Evolutionary conservation across 805 yeast species (phyloP).

Genomic region (Metschnikowia shivogae): DNA sequence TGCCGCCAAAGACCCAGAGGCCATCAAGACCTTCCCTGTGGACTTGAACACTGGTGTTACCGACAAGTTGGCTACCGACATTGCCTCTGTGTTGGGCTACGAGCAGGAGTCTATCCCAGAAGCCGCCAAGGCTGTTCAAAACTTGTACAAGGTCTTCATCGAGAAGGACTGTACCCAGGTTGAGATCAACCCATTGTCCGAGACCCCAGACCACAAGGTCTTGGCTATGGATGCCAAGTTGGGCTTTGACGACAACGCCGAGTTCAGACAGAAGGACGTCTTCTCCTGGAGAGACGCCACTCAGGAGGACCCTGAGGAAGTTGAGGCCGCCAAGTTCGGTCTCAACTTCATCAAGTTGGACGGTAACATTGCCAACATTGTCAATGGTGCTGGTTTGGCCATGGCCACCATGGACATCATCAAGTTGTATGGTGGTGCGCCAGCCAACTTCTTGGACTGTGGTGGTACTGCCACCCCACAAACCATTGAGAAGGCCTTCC

Average conservation of each 20-base stretch:
- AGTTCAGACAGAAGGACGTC: slow-evolving; percentile 90
- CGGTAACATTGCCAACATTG: slow-evolving; percentile 98
- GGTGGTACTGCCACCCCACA: slow-evolving; percentile 99
- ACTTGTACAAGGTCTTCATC: slow-evolving; percentile 80
- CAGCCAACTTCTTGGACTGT: slow-evolving; percentile 98
- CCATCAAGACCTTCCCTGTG: slow-evolving; percentile 84
- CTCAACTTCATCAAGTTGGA: slow-evolving; percentile 95
- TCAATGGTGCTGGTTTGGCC: slow-evolving; percentile 99
- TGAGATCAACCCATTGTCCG: slow-evolving; percentile 97
- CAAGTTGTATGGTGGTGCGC: slow-evolving; percentile 96
- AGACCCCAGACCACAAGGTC: slow-evolving; percentile 84
- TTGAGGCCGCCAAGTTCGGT: slow-evolving; percentile 83
- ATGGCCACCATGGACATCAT: slow-evolving; percentile 99
- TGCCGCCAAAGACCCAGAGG: slow-evolving; percentile 84
- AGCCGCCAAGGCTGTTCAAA: slow-evolving; percentile 83
- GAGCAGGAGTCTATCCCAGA: slow-evolving; percentile 70
- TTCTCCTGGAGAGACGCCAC: slow-evolving; percentile 95
- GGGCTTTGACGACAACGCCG: slow-evolving; percentile 95
- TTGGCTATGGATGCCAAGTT: slow-evolving; percentile 99
- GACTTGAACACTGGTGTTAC: slow-evolving; percentile 78
- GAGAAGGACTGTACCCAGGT: slow-evolving; percentile 97
- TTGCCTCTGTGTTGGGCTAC: slow-evolving; percentile 82
- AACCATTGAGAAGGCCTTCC: slow-evolving; percentile 95
- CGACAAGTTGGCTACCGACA: slow-evolving; percentile 64
- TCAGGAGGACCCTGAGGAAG: slow-evolving; percentile 98